These are phyloP conservation scores for Yamadazyma akitaensis DNA, from an alignment of 805 yeast genomes.

Conservation along the genomic window DNA sequence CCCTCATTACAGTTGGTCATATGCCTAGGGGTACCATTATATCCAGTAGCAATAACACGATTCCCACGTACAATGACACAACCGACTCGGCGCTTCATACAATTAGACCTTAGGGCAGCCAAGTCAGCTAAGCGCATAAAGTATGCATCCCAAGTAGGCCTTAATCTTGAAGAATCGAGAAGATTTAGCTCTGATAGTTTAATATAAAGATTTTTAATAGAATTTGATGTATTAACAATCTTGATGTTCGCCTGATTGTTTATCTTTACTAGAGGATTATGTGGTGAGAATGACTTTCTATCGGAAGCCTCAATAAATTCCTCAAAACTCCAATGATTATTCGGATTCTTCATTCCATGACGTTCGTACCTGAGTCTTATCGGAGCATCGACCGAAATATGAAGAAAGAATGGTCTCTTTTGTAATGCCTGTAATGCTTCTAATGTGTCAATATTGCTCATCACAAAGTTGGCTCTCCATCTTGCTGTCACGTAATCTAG, in stretches of 20 bases:
- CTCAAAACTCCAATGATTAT: slow-evolving; percentile 19
- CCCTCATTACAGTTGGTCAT: slow-evolving; percentile 89
- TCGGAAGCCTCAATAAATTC: slow-evolving; percentile 37
- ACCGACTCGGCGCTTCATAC: slow-evolving; percentile 97
- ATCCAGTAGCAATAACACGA: slow-evolving; percentile 92
- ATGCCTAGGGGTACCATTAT: slow-evolving; percentile 95
- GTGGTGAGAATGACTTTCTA: slow-evolving; percentile 34
- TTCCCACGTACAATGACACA: slow-evolving; percentile 87
- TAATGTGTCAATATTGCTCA: slow-evolving; percentile 46
- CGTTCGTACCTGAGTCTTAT: slow-evolving; percentile 44
- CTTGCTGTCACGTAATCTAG: slow-evolving; percentile 59
- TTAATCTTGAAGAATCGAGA: slow-evolving; percentile 45
- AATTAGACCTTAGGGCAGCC: slow-evolving; percentile 89
- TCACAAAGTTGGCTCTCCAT: slow-evolving; percentile 64
- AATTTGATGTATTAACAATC: slow-evolving; percentile 37
- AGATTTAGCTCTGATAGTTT: slow-evolving; percentile 40
- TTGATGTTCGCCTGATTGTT: slow-evolving; percentile 53
- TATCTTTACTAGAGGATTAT: slow-evolving; percentile 54
- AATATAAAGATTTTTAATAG: slow-evolving; percentile 31
- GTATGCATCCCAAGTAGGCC: slow-evolving; percentile 96
- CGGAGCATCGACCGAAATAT: slow-evolving; percentile 76
- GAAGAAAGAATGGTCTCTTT: slow-evolving; percentile 81
- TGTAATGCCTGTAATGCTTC: slow-evolving; percentile 45
- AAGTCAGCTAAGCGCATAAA: slow-evolving; percentile 91
- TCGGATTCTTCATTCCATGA: slow-evolving; percentile 13